Base-by-base conservation (phyloP, 1,284 basidiomycete species). In the Fomitopsis palustris region DNA sequence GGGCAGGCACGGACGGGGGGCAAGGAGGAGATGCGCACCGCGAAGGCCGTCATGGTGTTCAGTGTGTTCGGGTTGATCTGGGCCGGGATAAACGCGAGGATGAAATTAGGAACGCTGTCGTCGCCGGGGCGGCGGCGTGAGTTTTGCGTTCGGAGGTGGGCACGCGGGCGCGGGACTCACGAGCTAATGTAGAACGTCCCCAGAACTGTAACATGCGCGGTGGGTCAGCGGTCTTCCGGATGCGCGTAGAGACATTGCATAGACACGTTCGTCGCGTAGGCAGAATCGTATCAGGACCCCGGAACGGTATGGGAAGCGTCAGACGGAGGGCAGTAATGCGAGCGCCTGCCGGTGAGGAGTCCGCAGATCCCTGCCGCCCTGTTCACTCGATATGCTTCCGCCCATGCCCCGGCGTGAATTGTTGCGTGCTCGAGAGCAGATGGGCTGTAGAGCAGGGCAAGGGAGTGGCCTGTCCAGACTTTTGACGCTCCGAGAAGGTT, bases 131-230 rank as follows among this genome's bases (percentile, higher is more conserved):
- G 45, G 45, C 7, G 17, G 45, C 17, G 45, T 47, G 25, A 47
- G 45, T 27, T n/a, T 19, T 19, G 39, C 25, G 45, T 25, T 23
- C 21, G 43, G 4, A 45, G 43, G 43, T 9, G 43, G 17, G 45
- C 45, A 47, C 45, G 25, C 12, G 45, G 45, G 25, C 27, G 12
- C 45, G 52, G 42, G 57, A 70, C 90, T 71, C 69, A 93, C 92
- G 93, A 95, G 80, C 91, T 94, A 72, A 95, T 95, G 78, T 95
- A 95, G 79, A 95, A 94, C 33, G 93, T 95, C 63, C 90, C 93
- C 42, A 95, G 79, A 62, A 95, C 84, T 85, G 64, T 33, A 49
- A 42, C 35, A 52, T 47, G 19, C 39, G 45, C 41, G 52, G 59
- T 53, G 59, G 62, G 37, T 33, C 33, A 35, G 55, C 53, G 21